A percentile compares a stretch with the other conserved stretches of the same genome.
Conservation (phyloP, 192 early-diverging fungal genomes). For the Podila epigama region DNA sequence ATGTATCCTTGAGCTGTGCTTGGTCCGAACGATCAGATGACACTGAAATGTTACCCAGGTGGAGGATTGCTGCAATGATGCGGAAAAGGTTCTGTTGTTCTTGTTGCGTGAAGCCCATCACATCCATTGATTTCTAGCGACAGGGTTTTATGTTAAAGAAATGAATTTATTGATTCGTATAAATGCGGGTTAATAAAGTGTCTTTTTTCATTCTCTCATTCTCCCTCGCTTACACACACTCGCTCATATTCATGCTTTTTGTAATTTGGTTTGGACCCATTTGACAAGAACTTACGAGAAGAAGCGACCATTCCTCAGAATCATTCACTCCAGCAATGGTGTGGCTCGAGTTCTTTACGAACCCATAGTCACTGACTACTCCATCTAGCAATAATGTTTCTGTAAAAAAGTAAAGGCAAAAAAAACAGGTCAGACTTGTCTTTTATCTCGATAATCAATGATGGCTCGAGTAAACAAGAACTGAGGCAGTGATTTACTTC, state of each 20-base stretch:
- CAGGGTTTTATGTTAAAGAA: not conserved
- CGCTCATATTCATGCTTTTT: not conserved
- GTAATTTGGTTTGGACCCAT: too few relatives aligned
- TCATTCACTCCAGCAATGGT: constrained; percentile 96
- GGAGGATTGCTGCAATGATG: constrained; percentile 85
- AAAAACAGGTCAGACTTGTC: not conserved
- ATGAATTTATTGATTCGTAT: not conserved
- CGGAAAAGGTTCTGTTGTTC: constrained; percentile 86
- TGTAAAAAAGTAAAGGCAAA: not conserved
- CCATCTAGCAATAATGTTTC: constrained; percentile 81
- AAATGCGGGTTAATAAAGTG: too few relatives aligned
- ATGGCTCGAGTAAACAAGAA: not conserved
- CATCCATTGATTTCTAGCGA: constrained; percentile 73
- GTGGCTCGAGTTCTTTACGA: constrained; percentile 83
- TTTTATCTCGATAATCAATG: not conserved
- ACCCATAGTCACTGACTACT: constrained; percentile 79
- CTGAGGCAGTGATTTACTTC: constrained; percentile 55
- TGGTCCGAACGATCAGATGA: constrained; percentile 84
- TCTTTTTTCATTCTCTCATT: too few relatives aligned
- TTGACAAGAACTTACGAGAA: constrained; percentile 59
- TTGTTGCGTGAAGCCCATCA: constrained; percentile 81
- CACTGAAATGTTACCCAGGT: constrained; percentile 92
- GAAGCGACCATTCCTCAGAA: constrained; percentile 74
- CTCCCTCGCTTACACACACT: not conserved
- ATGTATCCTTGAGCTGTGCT: constrained; percentile 81